These are phyloP conservation scores for Symbiodinium pilosum DNA, from an alignment of 73 alveolate genomes.

Conservation along the genomic window DNA sequence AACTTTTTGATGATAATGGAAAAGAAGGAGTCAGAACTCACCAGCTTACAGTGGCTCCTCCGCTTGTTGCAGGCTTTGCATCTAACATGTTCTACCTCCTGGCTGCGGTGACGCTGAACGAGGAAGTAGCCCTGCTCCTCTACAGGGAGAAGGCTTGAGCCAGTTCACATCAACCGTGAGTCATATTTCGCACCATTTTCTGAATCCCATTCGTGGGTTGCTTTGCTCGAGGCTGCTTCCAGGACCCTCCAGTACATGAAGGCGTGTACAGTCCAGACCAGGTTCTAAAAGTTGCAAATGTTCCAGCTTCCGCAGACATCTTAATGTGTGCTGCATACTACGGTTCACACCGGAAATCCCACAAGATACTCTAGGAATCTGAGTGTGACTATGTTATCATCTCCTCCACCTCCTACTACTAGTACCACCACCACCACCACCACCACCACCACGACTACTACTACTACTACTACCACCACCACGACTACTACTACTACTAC, in stretches of 20 bases:
- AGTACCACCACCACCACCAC: no score
- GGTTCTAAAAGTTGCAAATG: not conserved
- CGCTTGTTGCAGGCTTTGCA: constrained; percentile 38
- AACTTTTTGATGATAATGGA: no score
- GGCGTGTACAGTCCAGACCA: not conserved
- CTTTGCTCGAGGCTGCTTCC: not conserved
- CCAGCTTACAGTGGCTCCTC: not conserved
- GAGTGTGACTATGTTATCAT: no score
- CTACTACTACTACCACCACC: no score
- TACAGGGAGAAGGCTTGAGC: constrained; percentile 51
- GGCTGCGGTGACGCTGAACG: constrained; percentile 61
- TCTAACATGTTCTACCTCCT: constrained; percentile 58
- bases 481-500: no score
- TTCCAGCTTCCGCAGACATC: not conserved
- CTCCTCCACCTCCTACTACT: no score
- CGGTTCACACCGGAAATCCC: no score
- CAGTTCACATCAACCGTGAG: not conserved
- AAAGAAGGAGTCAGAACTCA: not conserved
- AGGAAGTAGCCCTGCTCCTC: constrained; percentile 56
- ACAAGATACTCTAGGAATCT: no score
- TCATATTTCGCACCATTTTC: no score
- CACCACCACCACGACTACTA: no score
- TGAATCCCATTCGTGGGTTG: not conserved
- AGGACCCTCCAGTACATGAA: not conserved
- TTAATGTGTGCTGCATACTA: no score